Evolutionary conservation across 2,329 filamentous ascomycete genomes (phyloP), one percentile per base, ranked within the genome.

Genomic region (Fusarium verticillioides): DNA sequence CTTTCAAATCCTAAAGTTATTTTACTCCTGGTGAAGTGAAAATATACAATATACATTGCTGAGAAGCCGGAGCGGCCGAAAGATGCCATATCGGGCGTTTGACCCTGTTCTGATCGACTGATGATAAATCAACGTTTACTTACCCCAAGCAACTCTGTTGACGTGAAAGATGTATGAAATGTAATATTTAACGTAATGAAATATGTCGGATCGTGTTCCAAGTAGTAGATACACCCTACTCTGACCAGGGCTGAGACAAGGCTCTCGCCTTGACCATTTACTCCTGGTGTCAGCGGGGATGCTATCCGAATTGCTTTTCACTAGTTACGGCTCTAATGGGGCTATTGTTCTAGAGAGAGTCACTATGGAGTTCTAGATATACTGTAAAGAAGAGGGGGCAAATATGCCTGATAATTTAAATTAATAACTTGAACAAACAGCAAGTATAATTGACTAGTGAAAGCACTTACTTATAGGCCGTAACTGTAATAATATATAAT

Each of bases 381-480:
- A 16, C 7, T 36, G 4, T 0, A 9, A 37, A 37, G 36, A 18
- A 44, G 2, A 15, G 4, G 10, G 15, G 34, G 13, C 1, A 26
- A 2, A 10, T 42, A 16, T 42, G 5, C 13, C 8, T 23, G 16
- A 7, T 5, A 42, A 8, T 9, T 3, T 23, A 9, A 42, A 23
- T 7, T 23, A 2, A 15, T 16, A 16, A n/a, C 40, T 1, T 23
- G 10, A 16, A 10, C 9, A 42, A 10, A 42, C 9, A 23, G n/a
- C 10, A 16, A 2, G 0, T 42, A 9, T 1, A 4, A 4, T 42
- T 9, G 4, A 6, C 8, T 23, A 3, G 5, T 16, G 7, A 23
- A 23, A 2, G 8, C 13, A 9, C 13, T 23, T 2, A 42, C 13
- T 13, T 43, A 16, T 23, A 10, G 10, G 13, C 6, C 13, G 16